Evolutionary conservation across 2,329 filamentous ascomycete genomes (phyloP).

Genomic region (Metarhizium anisopliae): DNA sequence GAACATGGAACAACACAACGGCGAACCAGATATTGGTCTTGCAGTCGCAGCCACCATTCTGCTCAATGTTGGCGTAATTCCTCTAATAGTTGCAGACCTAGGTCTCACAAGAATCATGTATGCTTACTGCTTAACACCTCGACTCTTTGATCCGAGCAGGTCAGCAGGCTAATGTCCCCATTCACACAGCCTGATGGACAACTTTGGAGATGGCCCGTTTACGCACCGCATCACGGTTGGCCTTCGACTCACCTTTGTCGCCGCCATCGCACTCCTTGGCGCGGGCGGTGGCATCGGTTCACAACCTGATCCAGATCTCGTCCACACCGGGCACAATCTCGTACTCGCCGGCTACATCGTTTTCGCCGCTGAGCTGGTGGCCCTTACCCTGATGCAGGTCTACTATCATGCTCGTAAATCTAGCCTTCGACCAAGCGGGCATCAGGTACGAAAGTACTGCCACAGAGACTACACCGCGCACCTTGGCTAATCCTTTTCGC

Average conservation of each 20-base stretch:
- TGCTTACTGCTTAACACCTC: not conserved
- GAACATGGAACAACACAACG: conserved; percentile 4
- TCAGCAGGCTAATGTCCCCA: not conserved
- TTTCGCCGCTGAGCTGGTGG: conserved; percentile 10
- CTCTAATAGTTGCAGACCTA: conserved; percentile 16
- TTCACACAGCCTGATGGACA: conserved; percentile 13
- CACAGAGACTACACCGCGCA: not conserved
- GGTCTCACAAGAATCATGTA: conserved; percentile 19
- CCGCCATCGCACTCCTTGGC: conserved; percentile 11
- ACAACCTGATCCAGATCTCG: not conserved
- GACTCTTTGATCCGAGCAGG: too few relatives aligned
- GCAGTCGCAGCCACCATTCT: conserved; percentile 17
- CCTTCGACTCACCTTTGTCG: conserved; percentile 10
- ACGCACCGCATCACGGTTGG: conserved; percentile 9
- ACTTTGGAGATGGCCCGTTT: conserved; percentile 12
- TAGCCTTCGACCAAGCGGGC: conserved; percentile 10
- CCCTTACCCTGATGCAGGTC: conserved; percentile 10
- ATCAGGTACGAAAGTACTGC: conserved; percentile 3
- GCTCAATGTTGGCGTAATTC: conserved; percentile 20
- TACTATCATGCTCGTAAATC: conserved; percentile 9
- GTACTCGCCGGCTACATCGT: conserved; percentile 15
- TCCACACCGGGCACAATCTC: conserved; percentile 8
- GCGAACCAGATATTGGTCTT: conserved; percentile 9
- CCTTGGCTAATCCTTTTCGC: not conserved
- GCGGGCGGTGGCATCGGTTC: conserved; percentile 13